These are phyloP conservation scores for Volvox africanus DNA, from an alignment of 139 green algal genomes.

Conservation along the genomic window DNA sequence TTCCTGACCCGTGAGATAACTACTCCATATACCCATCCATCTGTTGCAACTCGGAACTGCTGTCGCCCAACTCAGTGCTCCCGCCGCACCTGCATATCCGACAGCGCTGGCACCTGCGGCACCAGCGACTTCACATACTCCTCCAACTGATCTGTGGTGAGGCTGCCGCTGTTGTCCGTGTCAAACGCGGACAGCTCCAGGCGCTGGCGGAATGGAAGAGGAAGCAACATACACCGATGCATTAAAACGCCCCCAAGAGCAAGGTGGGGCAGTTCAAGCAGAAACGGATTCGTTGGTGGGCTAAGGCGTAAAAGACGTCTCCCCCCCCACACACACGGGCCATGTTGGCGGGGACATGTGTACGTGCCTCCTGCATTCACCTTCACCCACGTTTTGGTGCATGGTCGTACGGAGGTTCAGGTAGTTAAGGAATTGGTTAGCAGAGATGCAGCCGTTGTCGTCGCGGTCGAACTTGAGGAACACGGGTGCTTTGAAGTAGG, in stretches of 20 bases:
- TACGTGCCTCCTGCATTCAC: no score
- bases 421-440: slow-evolving; percentile 71
- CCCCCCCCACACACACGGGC: no score
- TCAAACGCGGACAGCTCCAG: slow-evolving; percentile 70
- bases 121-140: slow-evolving; percentile 63
- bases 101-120: slow-evolving; percentile 53
- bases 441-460: slow-evolving; percentile 66
- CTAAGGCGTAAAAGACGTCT: not conserved
- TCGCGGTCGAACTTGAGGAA: slow-evolving; percentile 75
- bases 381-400: slow-evolving; percentile 53
- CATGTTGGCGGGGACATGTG: no score
- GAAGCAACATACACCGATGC: not conserved
- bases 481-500: slow-evolving; percentile 72
- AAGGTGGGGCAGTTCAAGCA: no score
- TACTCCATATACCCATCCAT: no score
- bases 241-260: no score
- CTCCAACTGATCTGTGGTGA: slow-evolving; percentile 71
- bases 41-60: no score
- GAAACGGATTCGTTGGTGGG: no score
- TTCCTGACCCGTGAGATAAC: no score
- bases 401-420: slow-evolving; percentile 62
- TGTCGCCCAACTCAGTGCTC: no score
- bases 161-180: slow-evolving; percentile 51
- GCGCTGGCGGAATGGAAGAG: slow-evolving; percentile 55
- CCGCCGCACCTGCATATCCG: slow-evolving; percentile 46